phyloP scores from a whole-genome alignment of 805 yeast species.

The Candida berthetii region DNA sequence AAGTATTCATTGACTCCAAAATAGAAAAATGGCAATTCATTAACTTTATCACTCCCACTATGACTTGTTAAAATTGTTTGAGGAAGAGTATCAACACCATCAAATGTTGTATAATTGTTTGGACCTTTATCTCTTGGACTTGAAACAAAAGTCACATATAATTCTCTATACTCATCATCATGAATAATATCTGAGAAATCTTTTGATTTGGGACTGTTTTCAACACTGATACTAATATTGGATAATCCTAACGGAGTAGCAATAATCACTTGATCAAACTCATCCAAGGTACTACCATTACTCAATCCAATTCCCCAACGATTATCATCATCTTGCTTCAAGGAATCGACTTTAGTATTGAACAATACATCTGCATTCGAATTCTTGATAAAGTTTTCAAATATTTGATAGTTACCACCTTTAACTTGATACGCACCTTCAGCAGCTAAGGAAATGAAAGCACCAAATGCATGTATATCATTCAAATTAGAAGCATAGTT shows the following conservation, averaged over 20 bases:
- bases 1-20: conserved; percentile 24
- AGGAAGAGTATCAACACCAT: conserved; percentile 14
- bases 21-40: conserved; percentile 24
- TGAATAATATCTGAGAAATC: conserved; percentile 7
- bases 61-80: conserved; percentile 20
- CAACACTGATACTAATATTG: conserved; percentile 11
- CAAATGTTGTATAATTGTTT: conserved; percentile 14
- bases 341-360: conserved; percentile 20
- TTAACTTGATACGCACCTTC: conserved; percentile 25
- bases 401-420: conserved; percentile 42
- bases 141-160: conserved; percentile 32
- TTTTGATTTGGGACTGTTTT: too few relatives aligned
- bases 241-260: conserved; percentile 35
- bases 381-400: conserved; percentile 28
- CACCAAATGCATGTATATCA: conserved; percentile 37
- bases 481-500: conserved; percentile 36
- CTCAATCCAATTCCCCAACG: conserved; percentile 9
- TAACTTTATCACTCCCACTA: conserved; percentile 1
- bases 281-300: conserved; percentile 3
- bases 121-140: conserved; percentile 14
- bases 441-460: conserved; percentile 33
- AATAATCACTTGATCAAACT: conserved; percentile 36
- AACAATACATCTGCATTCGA: conserved; percentile 27
- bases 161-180: conserved; percentile 28
- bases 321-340: conserved; percentile 7